phyloP scores from a whole-genome alignment of 352 stramenopile genomes.

The Aphanomyces astaci region DNA sequence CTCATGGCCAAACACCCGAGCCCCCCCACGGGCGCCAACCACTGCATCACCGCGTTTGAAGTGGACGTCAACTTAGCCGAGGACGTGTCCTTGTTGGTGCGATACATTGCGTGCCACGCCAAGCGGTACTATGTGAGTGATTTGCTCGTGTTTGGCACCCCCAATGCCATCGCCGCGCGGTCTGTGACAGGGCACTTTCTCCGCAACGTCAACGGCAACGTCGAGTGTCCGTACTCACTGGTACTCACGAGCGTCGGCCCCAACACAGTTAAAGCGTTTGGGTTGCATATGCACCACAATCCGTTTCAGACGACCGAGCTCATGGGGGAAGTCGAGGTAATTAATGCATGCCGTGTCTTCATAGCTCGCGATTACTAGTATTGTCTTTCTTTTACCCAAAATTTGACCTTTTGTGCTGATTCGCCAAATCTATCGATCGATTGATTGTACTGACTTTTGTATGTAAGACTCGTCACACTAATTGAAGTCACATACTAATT shows the following conservation, averaged over 20 bases:
- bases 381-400: too few relatives aligned
- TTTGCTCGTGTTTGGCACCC: constrained; percentile 76
- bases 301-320: constrained; percentile 10
- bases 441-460: too few relatives aligned
- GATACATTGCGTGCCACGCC: constrained; percentile 78
- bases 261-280: constrained; percentile 9
- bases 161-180: constrained; percentile 72
- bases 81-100: constrained; percentile 66
- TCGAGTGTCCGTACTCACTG: constrained; percentile 9
- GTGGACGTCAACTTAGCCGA: constrained; percentile 62
- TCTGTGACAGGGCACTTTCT: constrained; percentile 73
- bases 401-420: too few relatives aligned
- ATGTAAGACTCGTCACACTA: too few relatives aligned
- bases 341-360: too few relatives aligned
- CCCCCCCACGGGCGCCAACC: constrained; percentile 28
- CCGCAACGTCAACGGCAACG: constrained; percentile 27
- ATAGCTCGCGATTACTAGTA: too few relatives aligned
- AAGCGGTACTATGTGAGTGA: constrained; percentile 76
- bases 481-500: too few relatives aligned
- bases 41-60: constrained; percentile 45
- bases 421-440: too few relatives aligned
- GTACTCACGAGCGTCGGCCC: constrained; percentile 3
- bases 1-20: constrained; percentile 1
- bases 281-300: constrained; percentile 7
- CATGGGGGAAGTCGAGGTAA: constrained; percentile 9